Base-by-base conservation (phyloP, 2,329 filamentous ascomycete species). In the Penicillium sp. region DNA sequence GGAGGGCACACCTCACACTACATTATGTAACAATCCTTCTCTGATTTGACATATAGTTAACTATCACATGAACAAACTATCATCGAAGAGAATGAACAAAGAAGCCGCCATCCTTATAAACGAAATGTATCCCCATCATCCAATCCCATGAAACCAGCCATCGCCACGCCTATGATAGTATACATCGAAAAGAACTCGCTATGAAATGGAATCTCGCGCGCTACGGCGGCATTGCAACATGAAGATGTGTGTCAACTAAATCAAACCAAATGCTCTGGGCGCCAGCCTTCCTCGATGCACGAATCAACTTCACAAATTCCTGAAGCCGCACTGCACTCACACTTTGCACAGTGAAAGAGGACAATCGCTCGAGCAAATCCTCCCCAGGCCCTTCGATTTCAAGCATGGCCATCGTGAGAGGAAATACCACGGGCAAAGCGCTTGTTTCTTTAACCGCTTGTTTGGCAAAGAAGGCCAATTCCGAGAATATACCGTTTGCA, bases 201-300 rank as follows among this genome's bases (percentile, higher is more conserved):
- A 67, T 11, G 14, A 22, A 11, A 8, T 16, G 7, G 2, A 36
- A 9, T 22, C 2, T 7, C 8, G 12, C 4, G 5, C 4, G 16
- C 42, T 57, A 61, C 27, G 59, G 59, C 10, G 57, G 57, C 46
- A 58, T 46, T 3, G 59, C 59, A 47, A 58, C 57, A 46, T 51
- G 50, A 33, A 61, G 56, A 44, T 60, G 45, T 27, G 50, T 46
- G 16, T 62, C 57, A 36, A 60, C 54, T 42, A 64, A 43, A 35
- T 64, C 62, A 45, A 62, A 61, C 56, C 59, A 57, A 5, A 53
- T 38, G 2, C 61, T 60, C 36, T 41, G 34, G 40, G 48, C 63
- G 10, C 54, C 59, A n/a, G 48, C 46, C 12, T 54, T 34, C 16
- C 53, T 49, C 10, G 58, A 50, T 13, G 39, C 44, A 36, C 62